These are phyloP conservation scores for Lanmaoa pseudosensibilis DNA, from an alignment of 768 basidiomycete genomes.

Conservation along the genomic window DNA sequence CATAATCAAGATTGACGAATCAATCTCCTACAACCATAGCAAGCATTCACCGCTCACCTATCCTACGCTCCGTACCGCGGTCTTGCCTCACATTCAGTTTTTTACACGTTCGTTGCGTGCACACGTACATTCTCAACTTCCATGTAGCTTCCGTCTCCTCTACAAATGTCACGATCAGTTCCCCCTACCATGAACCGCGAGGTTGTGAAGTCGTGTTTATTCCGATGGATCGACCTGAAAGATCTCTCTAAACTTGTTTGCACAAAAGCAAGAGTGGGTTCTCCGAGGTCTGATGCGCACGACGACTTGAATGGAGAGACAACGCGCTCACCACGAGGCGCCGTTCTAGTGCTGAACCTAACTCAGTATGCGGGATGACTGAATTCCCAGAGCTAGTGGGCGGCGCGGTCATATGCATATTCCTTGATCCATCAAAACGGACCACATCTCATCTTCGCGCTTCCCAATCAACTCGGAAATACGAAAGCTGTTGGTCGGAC, in stretches of 20 bases:
- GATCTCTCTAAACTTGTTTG: constrained; percentile 21
- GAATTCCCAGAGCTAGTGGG: neutral
- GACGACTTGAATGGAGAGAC: constrained; percentile 12
- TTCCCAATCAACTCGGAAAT: constrained; percentile 10
- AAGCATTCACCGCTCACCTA: constrained; percentile 7
- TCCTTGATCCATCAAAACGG: neutral
- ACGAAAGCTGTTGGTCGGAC: neutral
- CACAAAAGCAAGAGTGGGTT: constrained; percentile 21
- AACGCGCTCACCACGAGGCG: constrained; percentile 31
- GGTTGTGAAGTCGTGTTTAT: constrained; percentile 9
- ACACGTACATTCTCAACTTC: constrained; percentile 9
- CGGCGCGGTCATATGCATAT: neutral
- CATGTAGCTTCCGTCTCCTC: constrained; percentile 14
- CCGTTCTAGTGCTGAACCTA: constrained; percentile 18
- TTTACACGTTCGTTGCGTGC: constrained; percentile 15
- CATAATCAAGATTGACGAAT: constrained; percentile 36
- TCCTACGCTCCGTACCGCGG: constrained; percentile 6
- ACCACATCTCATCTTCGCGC: neutral
- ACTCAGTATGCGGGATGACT: constrained; percentile 10
- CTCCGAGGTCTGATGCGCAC: constrained; percentile 27
- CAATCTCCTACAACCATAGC: neutral
- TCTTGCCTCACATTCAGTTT: constrained; percentile 13
- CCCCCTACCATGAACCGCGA: constrained; percentile 4
- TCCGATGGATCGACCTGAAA: constrained; percentile 17
- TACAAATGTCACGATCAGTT: constrained; percentile 20